phyloP scores from a whole-genome alignment of 2,329 filamentous ascomycete genomes.

The Nemania sp. region DNA sequence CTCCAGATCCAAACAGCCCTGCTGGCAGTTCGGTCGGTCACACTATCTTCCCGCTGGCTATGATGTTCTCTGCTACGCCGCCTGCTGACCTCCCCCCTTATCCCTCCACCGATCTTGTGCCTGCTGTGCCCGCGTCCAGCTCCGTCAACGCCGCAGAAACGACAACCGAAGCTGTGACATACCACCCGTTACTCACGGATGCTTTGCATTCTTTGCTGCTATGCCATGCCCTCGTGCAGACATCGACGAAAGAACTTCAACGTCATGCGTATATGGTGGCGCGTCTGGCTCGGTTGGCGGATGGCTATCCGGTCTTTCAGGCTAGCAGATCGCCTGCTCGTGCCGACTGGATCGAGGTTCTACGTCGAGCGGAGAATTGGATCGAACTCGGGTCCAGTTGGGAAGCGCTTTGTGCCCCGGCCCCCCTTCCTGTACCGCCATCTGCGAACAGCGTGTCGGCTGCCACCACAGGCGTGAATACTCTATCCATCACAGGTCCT shows the following conservation, averaged over 20 bases:
- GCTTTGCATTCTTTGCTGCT: conserved; percentile 78
- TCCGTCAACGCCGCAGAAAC: conserved; percentile 42
- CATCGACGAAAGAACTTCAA: conserved; percentile 74
- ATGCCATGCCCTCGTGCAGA: conserved; percentile 79
- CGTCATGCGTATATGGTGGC: conserved; percentile 84
- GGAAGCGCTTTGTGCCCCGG: conserved; percentile 71
- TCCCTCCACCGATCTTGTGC: conserved; percentile 52
- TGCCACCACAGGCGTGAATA: conserved; percentile 40
- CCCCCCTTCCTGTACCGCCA: conserved; percentile 51
- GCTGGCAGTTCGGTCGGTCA: conserved; percentile 39
- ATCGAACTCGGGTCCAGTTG: conserved; percentile 67
- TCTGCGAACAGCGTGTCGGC: conserved; percentile 34
- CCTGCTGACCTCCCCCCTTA: conserved; percentile 70
- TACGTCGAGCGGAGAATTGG: conserved; percentile 71
- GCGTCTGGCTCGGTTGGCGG: conserved; percentile 71
- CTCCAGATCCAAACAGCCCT: conserved; percentile 46
- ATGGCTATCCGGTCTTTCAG: conserved; percentile 82
- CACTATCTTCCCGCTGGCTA: conserved; percentile 54
- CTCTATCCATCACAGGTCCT: conserved; percentile 44
- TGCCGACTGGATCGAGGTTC: conserved; percentile 78
- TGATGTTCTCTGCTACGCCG: conserved; percentile 72
- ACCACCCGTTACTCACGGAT: conserved; percentile 79
- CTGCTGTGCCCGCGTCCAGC: conserved; percentile 32
- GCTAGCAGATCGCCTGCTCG: conserved; percentile 71
- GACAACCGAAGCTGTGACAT: conserved; percentile 68